Base-by-base conservation (phyloP, 345 rosid genomes). In the Eutrema japonicum region DNA sequence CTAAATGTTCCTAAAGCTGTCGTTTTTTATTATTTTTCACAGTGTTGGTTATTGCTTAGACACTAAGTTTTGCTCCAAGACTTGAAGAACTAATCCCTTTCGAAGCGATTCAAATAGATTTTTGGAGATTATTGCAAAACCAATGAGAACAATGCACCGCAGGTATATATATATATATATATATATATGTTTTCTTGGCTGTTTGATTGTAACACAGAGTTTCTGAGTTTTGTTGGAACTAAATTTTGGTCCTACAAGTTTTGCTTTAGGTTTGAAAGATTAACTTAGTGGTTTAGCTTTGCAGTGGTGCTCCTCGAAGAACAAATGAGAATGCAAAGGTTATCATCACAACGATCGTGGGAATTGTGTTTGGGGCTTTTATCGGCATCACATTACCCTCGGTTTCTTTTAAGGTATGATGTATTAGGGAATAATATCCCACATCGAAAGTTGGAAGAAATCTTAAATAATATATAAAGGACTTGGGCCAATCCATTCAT, bases 371-470 rank as follows among this genome's bases (percentile, higher is more conserved):
- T 82, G 97, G 98, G 29, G 84, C 85, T 78, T 79, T 89, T 63
- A 29, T 89, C 59, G 97, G 98, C 33, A 56, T 80, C 52, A 85
- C 96, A 6, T 86, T 89, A 79, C 96, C 92, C 2, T 70, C 86
- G 1, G 65, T 77, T 79, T 84, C 90, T 30, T 65, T 86, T 51
- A 91, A 82, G 98, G 98, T 91, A 41, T 40, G 36, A n/a, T 18
- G 22, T 18, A 18, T 18, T 18, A 18, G 22, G 22, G 22, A 18
- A 18, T 18, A 18, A 18, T 18, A 18, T 18, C 22, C 1, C 22
- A 18, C 22, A 18, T 18, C 22, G 22, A 18, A 18, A 18, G 22
- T 18, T 18, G 22, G 22, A 18, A 18, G 22, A 1, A 0, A 18
- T 18, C 22, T 18, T 18, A 18, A 18, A 1, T 18, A 18, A 18